Base-by-base conservation (phyloP, 208 protist species). In the Leishmania major region DNA sequence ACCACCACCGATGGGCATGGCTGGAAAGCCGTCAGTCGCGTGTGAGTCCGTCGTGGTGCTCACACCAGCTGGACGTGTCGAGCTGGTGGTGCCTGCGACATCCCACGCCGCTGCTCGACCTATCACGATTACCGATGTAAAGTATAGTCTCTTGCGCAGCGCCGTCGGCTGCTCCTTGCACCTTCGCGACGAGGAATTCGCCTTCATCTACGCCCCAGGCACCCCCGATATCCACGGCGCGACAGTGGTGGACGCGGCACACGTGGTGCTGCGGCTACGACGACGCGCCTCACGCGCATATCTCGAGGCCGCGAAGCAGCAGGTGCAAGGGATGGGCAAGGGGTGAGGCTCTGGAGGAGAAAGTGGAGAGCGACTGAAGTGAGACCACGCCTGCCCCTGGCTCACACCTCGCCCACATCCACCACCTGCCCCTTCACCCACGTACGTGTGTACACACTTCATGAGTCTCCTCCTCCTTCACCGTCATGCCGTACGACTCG, bases 141-240 rank as follows among this genome's bases (percentile, higher is more conserved):
- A 88, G 73, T 47, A 85, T 60, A 90, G 85, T 66, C 64, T 94
- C 17, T 47, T 91, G 70, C 77, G 90, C 76, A 91, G 83, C 37
- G 87, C 87, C 6, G 75, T 93, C 43, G 93, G 90, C 15, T 87
- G 85, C 40, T 85, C 85, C 15, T 69, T 93, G 72, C 87, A 85
- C n/a, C 70, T 93, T 51, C 60, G 78, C 11, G 67, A 47, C 55
- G 72, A 86, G 11, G n/a, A 69, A 31, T 40, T 93, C 25, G 51
- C 35, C 45, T 79, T 94, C n/a, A 72, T 60, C 22, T 93, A 93
- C 76, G 88, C 83, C 15, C 89, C 89, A 25, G 75, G 79, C n/a
- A 37, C 71, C 13, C 81, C 86, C 11, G 11, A 74, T 4, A 55
- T 93, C 62, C 49, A 59, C 10, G 92, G 92, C 19, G 57, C 49